Evolutionary conservation across 2,329 filamentous ascomycete species (phyloP).

Genomic region (Tolypocladium capitatum): DNA sequence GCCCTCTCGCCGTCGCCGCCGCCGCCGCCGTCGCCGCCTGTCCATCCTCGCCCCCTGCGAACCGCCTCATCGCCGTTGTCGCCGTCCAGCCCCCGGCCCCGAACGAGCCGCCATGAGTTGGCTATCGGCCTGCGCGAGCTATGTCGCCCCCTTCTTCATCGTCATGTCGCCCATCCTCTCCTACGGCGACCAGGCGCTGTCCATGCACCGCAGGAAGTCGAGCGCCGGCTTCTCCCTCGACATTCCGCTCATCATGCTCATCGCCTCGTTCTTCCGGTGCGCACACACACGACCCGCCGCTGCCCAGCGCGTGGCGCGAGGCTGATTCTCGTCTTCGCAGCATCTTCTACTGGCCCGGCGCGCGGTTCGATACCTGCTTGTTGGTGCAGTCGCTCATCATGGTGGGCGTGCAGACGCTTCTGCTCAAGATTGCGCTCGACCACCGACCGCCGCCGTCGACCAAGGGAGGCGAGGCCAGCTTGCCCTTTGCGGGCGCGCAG

Average conservation of each 20-base stretch:
- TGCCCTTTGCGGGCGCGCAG: conserved; percentile 46
- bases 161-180: conserved; percentile 50
- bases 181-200: conserved; percentile 51
- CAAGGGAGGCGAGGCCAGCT: conserved; percentile 45
- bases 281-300: conserved; percentile 5
- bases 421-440: conserved; percentile 57
- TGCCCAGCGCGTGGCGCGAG: background rate
- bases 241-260: conserved; percentile 59
- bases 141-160: conserved; percentile 49
- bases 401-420: conserved; percentile 47
- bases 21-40: no score
- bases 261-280: conserved; percentile 52
- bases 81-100: background rate
- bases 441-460: conserved; percentile 46
- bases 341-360: conserved; percentile 58
- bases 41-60: background rate
- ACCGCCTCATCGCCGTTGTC: background rate
- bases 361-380: conserved; percentile 49
- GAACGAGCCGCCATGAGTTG: conserved; percentile 22
- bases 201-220: conserved; percentile 50
- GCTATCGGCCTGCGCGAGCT: conserved; percentile 37
- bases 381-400: conserved; percentile 54
- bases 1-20: background rate
- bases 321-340: conserved; percentile 22
- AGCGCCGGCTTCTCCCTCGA: conserved; percentile 59